Percentiles rank a stretch among this genome's conserved stretches.
Conservation (phyloP, 2,329 filamentous ascomycete genomes). For the Sporothrix euskadiensis region DNA sequence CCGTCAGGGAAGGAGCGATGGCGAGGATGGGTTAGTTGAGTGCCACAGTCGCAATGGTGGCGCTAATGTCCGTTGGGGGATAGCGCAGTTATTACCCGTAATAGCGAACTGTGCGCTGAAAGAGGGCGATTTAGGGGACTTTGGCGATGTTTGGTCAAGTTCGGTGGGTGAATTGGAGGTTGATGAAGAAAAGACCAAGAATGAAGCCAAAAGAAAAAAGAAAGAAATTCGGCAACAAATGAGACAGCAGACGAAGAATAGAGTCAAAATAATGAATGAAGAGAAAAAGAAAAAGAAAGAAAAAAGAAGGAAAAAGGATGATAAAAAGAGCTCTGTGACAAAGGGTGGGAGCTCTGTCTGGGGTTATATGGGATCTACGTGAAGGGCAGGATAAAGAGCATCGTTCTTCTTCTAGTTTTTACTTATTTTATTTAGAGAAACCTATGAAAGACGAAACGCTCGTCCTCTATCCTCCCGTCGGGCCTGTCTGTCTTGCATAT, state of each 20-base stretch:
- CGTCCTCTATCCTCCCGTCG: slow-evolving; percentile 9
- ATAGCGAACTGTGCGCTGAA: not conserved
- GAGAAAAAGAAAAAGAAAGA: not conserved
- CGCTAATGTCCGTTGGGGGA: not conserved
- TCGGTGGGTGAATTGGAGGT: not conserved
- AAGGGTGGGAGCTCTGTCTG: slow-evolving; percentile 23
- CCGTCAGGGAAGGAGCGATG: not conserved
- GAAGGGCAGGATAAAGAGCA: slow-evolving; percentile 6
- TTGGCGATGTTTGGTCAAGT: not conserved
- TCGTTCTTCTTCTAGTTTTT: not conserved
- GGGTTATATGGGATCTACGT: slow-evolving; percentile 27
- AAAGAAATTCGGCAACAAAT: not conserved
- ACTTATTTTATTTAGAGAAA: not conserved
- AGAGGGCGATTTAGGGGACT: not conserved
- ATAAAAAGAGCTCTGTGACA: not conserved
- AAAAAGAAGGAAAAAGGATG: not conserved
- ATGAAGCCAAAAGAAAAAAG: not conserved
- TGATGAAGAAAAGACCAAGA: not conserved
- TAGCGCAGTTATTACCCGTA: not conserved
- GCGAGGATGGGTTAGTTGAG: not conserved
- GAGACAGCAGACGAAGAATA: not conserved
- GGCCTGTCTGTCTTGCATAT: slow-evolving; percentile 23
- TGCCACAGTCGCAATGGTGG: slow-evolving; percentile 15
- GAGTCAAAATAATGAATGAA: not conserved
- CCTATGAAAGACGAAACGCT: slow-evolving; percentile 2